Base-by-base conservation (phyloP, 306 rosid species). In the Corylus avellana region DNA sequence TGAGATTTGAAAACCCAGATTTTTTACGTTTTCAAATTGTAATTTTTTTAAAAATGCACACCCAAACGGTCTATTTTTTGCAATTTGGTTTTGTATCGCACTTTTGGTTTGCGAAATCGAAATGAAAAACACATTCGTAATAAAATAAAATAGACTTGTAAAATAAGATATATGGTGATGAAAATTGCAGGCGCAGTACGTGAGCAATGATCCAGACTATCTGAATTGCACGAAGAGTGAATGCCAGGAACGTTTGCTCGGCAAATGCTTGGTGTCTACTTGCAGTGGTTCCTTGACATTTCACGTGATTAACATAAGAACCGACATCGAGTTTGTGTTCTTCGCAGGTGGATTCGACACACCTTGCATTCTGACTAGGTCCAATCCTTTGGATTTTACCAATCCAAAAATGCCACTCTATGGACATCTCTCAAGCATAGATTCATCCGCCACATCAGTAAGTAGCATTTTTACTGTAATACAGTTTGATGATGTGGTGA, bases 301-400 rank as follows among this genome's bases (percentile, higher is more conserved):
- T 75, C 98, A 92, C 75, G 93, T 92, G 7, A 57, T 94, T 70
- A 94, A 94, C 88, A 88, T 94, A 57, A 80, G 98, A 85, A 94
- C 90, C 5, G 92, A 92, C 87, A 90, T 94, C 14, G 92, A 88
- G 46, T 94, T 92, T 13, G 95, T 87, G 77, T 83, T 92, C 73
- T 92, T 92, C 75, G 57, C 83, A 11, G 92, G 89, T 17, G 98
- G 98, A 7, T 94, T 94, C 61, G 55, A 74, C 12, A 10, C 50
- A 0, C 98, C 98, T 12, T 94, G 94, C 81, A 59, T 92, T 80
- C 53, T 85, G 17, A 82, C 69, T 18, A 91, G 81, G 79, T 82
- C 98, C 32, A 16, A 3, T 0, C 86, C 97, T 76, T 2, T 86
- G 68, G 47, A 67, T 46, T 94, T 94, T 75, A 73, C 90, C 39